Evolutionary conservation across 208 protist genomes (phyloP).

Genomic region (Trypanosoma cruzi): DNA sequence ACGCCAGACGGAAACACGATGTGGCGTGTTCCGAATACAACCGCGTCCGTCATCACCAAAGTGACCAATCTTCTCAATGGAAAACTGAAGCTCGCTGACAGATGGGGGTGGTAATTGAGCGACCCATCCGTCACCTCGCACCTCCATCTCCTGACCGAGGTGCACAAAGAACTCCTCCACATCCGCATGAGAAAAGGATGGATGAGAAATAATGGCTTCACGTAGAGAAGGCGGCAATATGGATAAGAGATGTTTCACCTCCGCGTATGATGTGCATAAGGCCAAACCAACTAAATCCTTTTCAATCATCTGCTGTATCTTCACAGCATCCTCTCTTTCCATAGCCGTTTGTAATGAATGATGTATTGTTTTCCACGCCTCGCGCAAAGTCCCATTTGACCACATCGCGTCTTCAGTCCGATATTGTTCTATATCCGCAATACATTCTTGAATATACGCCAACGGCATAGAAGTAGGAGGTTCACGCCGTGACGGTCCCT

Average conservation of each 20-base stretch:
- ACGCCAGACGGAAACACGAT: slow-evolving; percentile 81
- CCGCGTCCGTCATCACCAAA: slow-evolving; percentile 81
- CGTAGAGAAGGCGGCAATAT: slow-evolving; percentile 55
- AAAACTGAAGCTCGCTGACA: slow-evolving; percentile 46
- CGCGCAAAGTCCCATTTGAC: slow-evolving; percentile 43
- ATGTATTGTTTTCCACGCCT: slow-evolving; percentile 61
- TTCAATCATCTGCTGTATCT: slow-evolving; percentile 37
- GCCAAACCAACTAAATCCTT: slow-evolving; percentile 68
- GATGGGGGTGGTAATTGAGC: slow-evolving; percentile 59
- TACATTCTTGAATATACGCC: slow-evolving; percentile 17
- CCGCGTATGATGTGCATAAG: slow-evolving; percentile 57
- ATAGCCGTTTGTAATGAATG: slow-evolving; percentile 27
- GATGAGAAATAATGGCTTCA: slow-evolving; percentile 37
- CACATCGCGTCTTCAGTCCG: slow-evolving; percentile 57
- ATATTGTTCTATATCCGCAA: slow-evolving; percentile 33
- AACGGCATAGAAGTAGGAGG: slow-evolving; percentile 31
- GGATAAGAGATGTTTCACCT: slow-evolving; percentile 69
- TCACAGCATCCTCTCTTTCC: slow-evolving; percentile 28
- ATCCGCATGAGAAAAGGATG: slow-evolving; percentile 38
- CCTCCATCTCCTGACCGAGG: slow-evolving; percentile 75
- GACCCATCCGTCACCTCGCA: slow-evolving; percentile 61
- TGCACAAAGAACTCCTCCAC: slow-evolving; percentile 87
- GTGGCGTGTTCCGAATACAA: slow-evolving; percentile 67
- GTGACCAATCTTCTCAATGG: slow-evolving; percentile 52
- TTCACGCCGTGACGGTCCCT: slow-evolving; percentile 9